Evolutionary conservation across 305 asterid species (phyloP), one percentile per base, ranked within the genome.

Genomic region (Salvia sclarea): DNA sequence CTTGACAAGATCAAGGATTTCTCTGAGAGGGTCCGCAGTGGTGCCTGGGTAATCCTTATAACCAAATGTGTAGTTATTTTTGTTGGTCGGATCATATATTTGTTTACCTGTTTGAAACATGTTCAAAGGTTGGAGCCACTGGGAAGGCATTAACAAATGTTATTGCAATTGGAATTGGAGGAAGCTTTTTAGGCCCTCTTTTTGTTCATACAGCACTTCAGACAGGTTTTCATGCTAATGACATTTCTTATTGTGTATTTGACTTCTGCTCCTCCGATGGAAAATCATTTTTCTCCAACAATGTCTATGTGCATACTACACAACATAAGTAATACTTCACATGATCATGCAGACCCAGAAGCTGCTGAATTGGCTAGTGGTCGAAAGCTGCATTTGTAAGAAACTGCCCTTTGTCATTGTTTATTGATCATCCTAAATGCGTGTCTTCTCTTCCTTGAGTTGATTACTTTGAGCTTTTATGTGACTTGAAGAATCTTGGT

Each of bases 201-300:
- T 95, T 95, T 82, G 99, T 91, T 74, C 98, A 95, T 81, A 86
- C 98, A 55, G 96, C 99, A 57, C 98, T 95, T 81, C 99, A 91
- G 85, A 91, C 96, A 88, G 99, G 99, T 95, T 47, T 5, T 20
- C 31, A 31, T 68, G 66, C 53, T 66, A 49, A 54, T 41, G 40
- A 47, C 31, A 38, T 58, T 49, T 66, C 45, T 54, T 43, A 66
- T 18, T 22, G 49, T 65, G 20, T 63, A 37, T 66, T 49, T 43
- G 54, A 63, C 54, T 50, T 68, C 30, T 72, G 48, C 24, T 14
- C 24, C 66, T 45, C 22, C 37, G 53, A 47, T 24, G 47, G 7
- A 35, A 62, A 47, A 47, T 59, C 68, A 41, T 65, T 76, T 35
- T 25, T 31, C 62, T 33, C 70, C 40, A 24, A 31, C 25, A 25